These are phyloP conservation scores for Clavispora vitiphila DNA, from an alignment of 805 yeast species.

Conservation along the genomic window DNA sequence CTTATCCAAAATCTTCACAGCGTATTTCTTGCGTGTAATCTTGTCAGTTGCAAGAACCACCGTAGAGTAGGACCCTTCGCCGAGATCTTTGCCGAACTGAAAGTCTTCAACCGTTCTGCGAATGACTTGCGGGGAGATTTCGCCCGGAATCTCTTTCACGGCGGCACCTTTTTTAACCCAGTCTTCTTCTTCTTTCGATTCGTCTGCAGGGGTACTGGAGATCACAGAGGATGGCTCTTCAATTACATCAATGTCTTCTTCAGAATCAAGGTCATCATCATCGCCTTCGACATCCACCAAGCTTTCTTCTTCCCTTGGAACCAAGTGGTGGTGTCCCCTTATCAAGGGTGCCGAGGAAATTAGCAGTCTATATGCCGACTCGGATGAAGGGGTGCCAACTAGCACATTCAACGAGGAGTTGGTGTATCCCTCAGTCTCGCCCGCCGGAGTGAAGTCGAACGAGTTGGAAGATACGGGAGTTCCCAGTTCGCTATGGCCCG, in stretches of 20 bases:
- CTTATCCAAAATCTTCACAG: constrained; percentile 72
- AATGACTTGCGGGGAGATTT: constrained; percentile 20
- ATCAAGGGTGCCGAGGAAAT: constrained; percentile 10
- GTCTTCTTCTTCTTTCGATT: constrained; percentile 11
- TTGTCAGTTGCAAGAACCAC: constrained; percentile 45
- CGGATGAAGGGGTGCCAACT: constrained; percentile 24
- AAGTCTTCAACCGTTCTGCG: constrained; percentile 38
- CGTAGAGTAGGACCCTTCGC: constrained; percentile 44
- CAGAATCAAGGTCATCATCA: constrained; percentile 6
- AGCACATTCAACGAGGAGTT: constrained; percentile 35
- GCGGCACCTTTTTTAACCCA: constrained; percentile 38
- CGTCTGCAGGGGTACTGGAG: neutral
- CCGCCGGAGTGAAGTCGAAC: constrained; percentile 26
- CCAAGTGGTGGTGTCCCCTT: neutral
- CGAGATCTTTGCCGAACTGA: constrained; percentile 36
- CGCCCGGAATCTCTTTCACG: constrained; percentile 5
- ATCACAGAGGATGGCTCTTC: neutral
- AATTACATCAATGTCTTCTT: neutral
- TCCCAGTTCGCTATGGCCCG: constrained; percentile 23
- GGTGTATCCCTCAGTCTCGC: constrained; percentile 21
- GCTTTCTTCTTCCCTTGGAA: neutral
- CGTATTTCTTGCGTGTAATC: constrained; percentile 55
- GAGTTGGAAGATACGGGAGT: constrained; percentile 26
- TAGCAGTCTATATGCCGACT: constrained; percentile 16
- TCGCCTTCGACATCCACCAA: constrained; percentile 6